Percentiles rank a stretch among this genome's conserved stretches.
Conservation (phyloP, 2,329 filamentous ascomycete species). For the Venturia nashicola region DNA sequence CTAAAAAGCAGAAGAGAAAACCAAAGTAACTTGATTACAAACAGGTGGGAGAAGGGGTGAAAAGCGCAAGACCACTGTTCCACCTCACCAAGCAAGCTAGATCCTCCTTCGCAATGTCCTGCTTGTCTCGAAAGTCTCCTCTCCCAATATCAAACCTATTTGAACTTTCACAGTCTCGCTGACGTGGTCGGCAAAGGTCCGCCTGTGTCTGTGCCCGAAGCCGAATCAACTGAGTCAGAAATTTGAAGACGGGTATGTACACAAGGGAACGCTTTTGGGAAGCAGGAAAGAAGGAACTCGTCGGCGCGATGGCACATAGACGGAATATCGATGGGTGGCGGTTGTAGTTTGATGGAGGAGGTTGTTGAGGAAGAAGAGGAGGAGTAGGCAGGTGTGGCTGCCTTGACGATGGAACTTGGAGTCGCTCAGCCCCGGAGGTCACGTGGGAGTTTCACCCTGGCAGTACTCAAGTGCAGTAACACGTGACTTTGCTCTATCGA, state of each 20-base stretch:
- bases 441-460: background rate
- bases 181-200: background rate
- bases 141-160: background rate
- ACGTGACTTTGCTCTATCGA: too few relatives aligned
- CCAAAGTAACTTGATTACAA: constrained; percentile 4
- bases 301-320: background rate
- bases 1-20: constrained; percentile 2
- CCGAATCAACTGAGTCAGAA: background rate
- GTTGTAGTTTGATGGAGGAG: background rate
- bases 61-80: constrained; percentile 1
- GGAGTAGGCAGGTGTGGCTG: too few relatives aligned
- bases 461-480: too few relatives aligned
- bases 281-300: background rate
- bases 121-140: background rate
- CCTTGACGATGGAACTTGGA: background rate
- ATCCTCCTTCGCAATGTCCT: background rate
- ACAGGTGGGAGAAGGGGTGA: background rate
- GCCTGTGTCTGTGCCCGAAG: background rate
- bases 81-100: background rate
- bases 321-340: background rate
- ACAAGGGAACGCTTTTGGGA: background rate
- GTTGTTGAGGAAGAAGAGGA: background rate
- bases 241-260: background rate
- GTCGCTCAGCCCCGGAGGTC: background rate
- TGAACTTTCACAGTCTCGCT: background rate